Percentiles rank a stretch among this genome's conserved stretches.
Evolutionary conservation across 768 basidiomycete genomes (phyloP).

Genomic region (Suillus cothurnatus): DNA sequence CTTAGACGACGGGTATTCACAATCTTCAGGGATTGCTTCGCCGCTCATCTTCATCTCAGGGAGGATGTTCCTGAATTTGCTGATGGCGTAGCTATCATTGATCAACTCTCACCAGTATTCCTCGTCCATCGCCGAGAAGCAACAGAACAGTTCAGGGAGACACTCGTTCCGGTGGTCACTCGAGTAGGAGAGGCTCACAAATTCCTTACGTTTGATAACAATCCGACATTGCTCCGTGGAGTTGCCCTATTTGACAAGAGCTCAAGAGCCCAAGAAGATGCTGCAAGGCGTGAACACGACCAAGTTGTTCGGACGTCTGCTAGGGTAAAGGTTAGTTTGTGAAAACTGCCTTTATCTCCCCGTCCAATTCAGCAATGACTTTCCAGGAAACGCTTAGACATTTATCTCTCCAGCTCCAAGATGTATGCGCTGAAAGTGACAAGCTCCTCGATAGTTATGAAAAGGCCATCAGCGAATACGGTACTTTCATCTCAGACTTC

Average conservation of each 20-base stretch:
- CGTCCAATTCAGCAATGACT: conserved; percentile 17
- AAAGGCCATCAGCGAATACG: conserved; percentile 43
- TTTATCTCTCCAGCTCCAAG: conserved; percentile 48
- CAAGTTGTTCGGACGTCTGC: conserved; percentile 41
- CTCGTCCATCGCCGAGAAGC: conserved; percentile 31
- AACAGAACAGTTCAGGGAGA: conserved; percentile 34
- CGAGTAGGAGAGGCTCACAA: conserved; percentile 40
- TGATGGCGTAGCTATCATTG: conserved; percentile 47
- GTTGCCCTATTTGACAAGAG: conserved; percentile 56
- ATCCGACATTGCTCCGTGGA: conserved; percentile 38
- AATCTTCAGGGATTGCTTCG: not conserved
- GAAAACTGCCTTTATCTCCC: conserved; percentile 7
- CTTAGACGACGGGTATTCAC: conserved; percentile 22
- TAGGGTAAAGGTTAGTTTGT: conserved; percentile 45
- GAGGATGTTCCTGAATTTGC: conserved; percentile 41
- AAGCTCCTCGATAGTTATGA: conserved; percentile 54
- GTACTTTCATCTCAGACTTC: conserved; percentile 36
- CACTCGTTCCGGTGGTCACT: conserved; percentile 37
- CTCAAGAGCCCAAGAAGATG: conserved; percentile 53
- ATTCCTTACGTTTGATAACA: conserved; percentile 34
- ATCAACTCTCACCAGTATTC: conserved; percentile 45
- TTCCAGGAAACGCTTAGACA: conserved; percentile 44
- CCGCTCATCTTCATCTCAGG: conserved; percentile 22
- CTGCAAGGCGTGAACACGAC: conserved; percentile 45
- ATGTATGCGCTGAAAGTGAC: conserved; percentile 50